A percentile compares a stretch with the other conserved stretches of the same genome.
phyloP scores from a whole-genome alignment of 2,329 filamentous ascomycete genomes.

The Aureobasidium melanogenum region DNA sequence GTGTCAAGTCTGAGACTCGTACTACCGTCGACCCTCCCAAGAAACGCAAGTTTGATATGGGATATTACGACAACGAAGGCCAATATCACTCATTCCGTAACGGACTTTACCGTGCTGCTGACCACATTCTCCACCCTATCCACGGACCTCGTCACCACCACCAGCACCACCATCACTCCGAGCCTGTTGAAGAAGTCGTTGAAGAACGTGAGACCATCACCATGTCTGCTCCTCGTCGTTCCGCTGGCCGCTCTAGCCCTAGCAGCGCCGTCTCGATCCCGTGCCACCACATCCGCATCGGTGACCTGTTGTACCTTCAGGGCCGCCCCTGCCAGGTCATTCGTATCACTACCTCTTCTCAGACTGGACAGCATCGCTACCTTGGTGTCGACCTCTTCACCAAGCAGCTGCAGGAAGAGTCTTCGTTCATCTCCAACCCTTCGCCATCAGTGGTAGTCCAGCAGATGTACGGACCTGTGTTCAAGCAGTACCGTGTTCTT shows the following conservation, averaged over 20 bases:
- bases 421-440: constrained; percentile 93
- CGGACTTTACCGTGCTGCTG: constrained; percentile 58
- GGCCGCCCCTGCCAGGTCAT: constrained; percentile 99
- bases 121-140: constrained; percentile 56
- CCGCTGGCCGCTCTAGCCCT: constrained; percentile 18
- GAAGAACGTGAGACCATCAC: constrained; percentile 40
- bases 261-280: constrained; percentile 94
- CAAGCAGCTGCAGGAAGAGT: constrained; percentile 99
- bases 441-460: constrained; percentile 94
- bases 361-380: constrained; percentile 99
- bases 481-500: constrained; percentile 99
- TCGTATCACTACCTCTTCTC: constrained; percentile 94
- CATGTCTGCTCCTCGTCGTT: constrained; percentile 29
- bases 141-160: constrained; percentile 43
- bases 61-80: constrained; percentile 73
- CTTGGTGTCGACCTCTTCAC: constrained; percentile 99
- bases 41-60: constrained; percentile 55
- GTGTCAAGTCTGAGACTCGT: constrained; percentile 40
- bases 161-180: constrained; percentile 30
- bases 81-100: constrained; percentile 68
- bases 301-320: constrained; percentile 97
- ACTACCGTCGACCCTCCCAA: constrained; percentile 43
- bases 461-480: constrained; percentile 98
- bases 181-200: constrained; percentile 33
- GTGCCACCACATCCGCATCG: constrained; percentile 98